Evolutionary conservation across 139 green algal genomes (phyloP).

Genomic region (Chlorella sp.): DNA sequence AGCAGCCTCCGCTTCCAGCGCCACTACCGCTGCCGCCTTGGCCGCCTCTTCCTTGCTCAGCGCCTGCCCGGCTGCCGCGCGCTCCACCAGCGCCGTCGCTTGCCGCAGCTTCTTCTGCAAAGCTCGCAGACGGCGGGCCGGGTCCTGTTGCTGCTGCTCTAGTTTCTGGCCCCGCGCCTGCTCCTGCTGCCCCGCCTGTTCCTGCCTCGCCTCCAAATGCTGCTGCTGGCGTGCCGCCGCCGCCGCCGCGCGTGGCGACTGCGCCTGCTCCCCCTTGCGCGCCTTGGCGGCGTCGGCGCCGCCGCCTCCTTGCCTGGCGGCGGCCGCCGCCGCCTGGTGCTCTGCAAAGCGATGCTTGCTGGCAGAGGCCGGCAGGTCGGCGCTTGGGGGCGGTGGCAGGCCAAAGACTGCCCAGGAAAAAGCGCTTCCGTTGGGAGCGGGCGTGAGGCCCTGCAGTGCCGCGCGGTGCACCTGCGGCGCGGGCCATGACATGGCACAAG

Average conservation of each 20-base stretch:
- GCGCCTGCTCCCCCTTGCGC: neutral
- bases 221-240: conserved; percentile 1
- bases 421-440: conserved; percentile 4
- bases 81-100: conserved; percentile 3
- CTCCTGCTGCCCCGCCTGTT: neutral
- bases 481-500: neutral
- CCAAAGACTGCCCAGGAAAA: conserved; percentile 8
- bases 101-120: conserved; percentile 32
- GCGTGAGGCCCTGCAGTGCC: conserved; percentile 20
- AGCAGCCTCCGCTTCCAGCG: conserved; percentile 6
- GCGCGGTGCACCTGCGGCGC: conserved; percentile 1
- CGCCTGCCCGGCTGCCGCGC: neutral
- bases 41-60: conserved; percentile 6
- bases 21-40: neutral
- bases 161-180: neutral
- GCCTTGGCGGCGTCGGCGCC: neutral
- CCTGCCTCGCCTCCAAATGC: neutral
- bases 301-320: neutral
- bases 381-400: neutral
- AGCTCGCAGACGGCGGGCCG: conserved; percentile 1
- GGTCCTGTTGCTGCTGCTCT: neutral
- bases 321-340: neutral
- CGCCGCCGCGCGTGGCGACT: neutral
- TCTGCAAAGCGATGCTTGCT: neutral
- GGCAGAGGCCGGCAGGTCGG: neutral